These are phyloP conservation scores for Nothophaeocryptopus gaeumannii DNA, from an alignment of 2,329 filamentous ascomycete species.

Conservation along the genomic window DNA sequence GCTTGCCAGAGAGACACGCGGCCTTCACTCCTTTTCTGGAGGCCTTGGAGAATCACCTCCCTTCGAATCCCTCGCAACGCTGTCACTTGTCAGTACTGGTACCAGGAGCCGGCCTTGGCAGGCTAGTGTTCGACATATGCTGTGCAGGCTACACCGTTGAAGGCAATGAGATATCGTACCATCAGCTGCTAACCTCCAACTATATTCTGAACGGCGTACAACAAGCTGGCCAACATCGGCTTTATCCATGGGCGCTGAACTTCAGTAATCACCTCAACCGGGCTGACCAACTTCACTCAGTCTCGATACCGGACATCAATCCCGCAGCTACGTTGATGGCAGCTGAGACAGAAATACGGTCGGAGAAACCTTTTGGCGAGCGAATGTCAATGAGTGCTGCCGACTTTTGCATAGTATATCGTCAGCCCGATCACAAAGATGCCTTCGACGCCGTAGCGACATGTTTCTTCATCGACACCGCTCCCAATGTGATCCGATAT, in stretches of 20 bases:
- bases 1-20: slow-evolving; percentile 67
- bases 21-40: slow-evolving; percentile 72
- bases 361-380: slow-evolving; percentile 48
- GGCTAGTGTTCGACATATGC: slow-evolving; percentile 85
- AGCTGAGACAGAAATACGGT: slow-evolving; percentile 19
- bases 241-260: slow-evolving; percentile 82
- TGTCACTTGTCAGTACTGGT: slow-evolving; percentile 67
- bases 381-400: slow-evolving; percentile 90
- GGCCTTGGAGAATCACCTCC: slow-evolving; percentile 56
- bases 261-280: slow-evolving; percentile 83
- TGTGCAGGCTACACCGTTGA: slow-evolving; percentile 69
- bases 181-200: slow-evolving; percentile 83
- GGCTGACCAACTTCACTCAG: slow-evolving; percentile 69
- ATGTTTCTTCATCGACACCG: slow-evolving; percentile 96
- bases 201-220: slow-evolving; percentile 69
- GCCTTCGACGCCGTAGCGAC: slow-evolving; percentile 79
- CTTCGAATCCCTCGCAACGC: slow-evolving; percentile 26
- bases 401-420: slow-evolving; percentile 88
- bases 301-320: slow-evolving; percentile 72
- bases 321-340: slow-evolving; percentile 39
- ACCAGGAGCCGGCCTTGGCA: slow-evolving; percentile 83
- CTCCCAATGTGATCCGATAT: slow-evolving; percentile 87
- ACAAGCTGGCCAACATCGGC: slow-evolving; percentile 60
- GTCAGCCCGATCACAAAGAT: slow-evolving; percentile 57
- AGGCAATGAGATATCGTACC: slow-evolving; percentile 93